Evolutionary conservation across 2,329 filamentous ascomycete genomes (phyloP).

Genomic region (Exophiala sp.): DNA sequence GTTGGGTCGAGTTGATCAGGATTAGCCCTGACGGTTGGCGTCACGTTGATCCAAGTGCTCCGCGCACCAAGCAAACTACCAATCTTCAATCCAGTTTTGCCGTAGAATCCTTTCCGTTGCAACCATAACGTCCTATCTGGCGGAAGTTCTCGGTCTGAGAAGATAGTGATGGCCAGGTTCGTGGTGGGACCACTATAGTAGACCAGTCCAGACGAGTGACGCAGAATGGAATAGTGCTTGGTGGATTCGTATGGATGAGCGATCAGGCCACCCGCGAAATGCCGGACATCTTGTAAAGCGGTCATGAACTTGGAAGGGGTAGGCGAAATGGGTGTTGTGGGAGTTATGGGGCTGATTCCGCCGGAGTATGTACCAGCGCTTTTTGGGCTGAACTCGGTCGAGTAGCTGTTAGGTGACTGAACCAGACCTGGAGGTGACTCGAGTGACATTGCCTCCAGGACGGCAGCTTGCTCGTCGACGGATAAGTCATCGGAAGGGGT

Average conservation of each 20-base stretch:
- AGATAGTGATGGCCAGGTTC: slow-evolving; percentile 61
- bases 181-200: slow-evolving; percentile 66
- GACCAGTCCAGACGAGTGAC: slow-evolving; percentile 62
- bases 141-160: slow-evolving; percentile 58
- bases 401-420: slow-evolving; percentile 17
- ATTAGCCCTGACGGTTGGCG: slow-evolving; percentile 51
- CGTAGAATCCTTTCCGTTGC: slow-evolving; percentile 65
- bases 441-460: slow-evolving; percentile 21
- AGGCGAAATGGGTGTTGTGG: slow-evolving; percentile 1
- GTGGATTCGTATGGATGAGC: slow-evolving; percentile 62
- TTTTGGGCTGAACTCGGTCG: slow-evolving; percentile 4
- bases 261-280: slow-evolving; percentile 64
- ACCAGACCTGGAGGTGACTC: slow-evolving; percentile 20
- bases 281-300: slow-evolving; percentile 53
- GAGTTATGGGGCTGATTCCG: slow-evolving; percentile 3
- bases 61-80: slow-evolving; percentile 61
- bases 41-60: slow-evolving; percentile 65
- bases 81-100: slow-evolving; percentile 64
- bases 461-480: slow-evolving; percentile 19
- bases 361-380: slow-evolving; percentile 1
- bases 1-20: slow-evolving; percentile 50
- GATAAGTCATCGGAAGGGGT: slow-evolving; percentile 1
- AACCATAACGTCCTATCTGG: slow-evolving; percentile 61
- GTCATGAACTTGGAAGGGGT: slow-evolving; percentile 29
- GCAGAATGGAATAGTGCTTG: slow-evolving; percentile 63